Evolutionary conservation across 2,329 filamentous ascomycete species (phyloP), one percentile per base, ranked within the genome.

Genomic region (Fusarium xylarioides): DNA sequence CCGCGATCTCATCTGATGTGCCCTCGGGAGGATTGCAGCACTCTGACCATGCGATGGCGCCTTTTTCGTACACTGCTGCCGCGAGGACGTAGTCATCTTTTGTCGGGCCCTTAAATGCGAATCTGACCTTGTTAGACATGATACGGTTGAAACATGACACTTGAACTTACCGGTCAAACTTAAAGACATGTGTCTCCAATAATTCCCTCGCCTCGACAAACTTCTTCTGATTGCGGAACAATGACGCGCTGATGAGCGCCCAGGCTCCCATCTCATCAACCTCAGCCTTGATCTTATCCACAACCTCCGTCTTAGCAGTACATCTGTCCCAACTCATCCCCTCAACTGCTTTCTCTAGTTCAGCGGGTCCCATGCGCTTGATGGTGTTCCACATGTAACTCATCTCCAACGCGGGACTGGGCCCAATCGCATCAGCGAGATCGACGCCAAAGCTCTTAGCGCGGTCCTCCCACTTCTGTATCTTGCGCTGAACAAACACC

Each of bases 351-450:
- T 85, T 83, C 53, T 92, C 85, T 19, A 97, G 84, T 67, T 95
- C 89, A 0, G 83, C 83, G 2, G 83, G 76, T 5, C 88, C 85
- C 93, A 97, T 97, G 61, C 94, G 90, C 82, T 93, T 95, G 76
- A 90, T 91, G 1, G 95, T 95, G 78, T 94, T 95, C 95, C 95
- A 98, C 76, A 98, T 90, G 80, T 95, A 97, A 18, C 93, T 91
- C 92, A 98, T 97, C 84, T 98, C 96, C 77, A 95, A 90, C 2
- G 94, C 85, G 0, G 96, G 96, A 67, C 91, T 93, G 7, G 93
- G 87, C 0, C 95, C 95, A 14, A 97, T 86, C 0, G 93, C 95
- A 75, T 98, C 95, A 4, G 92, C 88, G 7, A 98, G 85, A 53
- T 91, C 88, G 37, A 94, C 82, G 4, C 87, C 85, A 81, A 91